Evolutionary conservation across 306 rosid species (phyloP).

Genomic region (Cicer cuneatum): DNA sequence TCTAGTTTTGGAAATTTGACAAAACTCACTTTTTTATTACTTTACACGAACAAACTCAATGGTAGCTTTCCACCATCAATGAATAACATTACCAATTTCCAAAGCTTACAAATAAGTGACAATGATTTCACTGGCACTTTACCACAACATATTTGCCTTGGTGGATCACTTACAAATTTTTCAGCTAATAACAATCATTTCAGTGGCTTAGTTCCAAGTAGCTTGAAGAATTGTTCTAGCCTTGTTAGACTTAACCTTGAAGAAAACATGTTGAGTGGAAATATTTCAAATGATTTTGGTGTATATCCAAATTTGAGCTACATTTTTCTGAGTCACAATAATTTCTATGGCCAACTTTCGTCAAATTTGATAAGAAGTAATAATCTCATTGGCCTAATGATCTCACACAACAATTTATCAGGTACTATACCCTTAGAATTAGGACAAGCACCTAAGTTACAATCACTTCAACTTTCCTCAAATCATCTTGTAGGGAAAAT

Average conservation of each 20-base stretch:
- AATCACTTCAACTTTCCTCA: constrained; percentile 43
- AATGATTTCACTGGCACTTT: constrained; percentile 44
- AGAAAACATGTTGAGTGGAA: constrained; percentile 45
- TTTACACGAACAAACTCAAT: constrained; percentile 4
- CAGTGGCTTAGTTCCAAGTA: constrained; percentile 40
- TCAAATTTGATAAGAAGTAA: constrained; percentile 32
- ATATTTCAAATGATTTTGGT: constrained; percentile 51
- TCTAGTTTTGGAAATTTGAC: constrained; percentile 41
- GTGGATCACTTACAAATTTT: constrained; percentile 18
- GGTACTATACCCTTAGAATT: constrained; percentile 46
- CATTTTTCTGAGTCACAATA: constrained; percentile 43
- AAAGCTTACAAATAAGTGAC: constrained; percentile 17
- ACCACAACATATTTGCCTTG: constrained; percentile 44
- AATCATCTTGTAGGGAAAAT: constrained; percentile 47
- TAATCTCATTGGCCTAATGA: constrained; percentile 10
- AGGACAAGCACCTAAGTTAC: constrained; percentile 33
- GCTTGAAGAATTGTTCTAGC: constrained; percentile 44
- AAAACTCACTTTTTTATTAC: constrained; percentile 27
- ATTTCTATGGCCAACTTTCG: constrained; percentile 37
- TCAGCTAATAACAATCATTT: constrained; percentile 37
- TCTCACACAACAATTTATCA: constrained; percentile 35
- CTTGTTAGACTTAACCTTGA: constrained; percentile 45
- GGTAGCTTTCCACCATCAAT: constrained; percentile 22
- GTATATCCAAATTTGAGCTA: constrained; percentile 41
- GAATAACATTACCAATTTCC: constrained; percentile 31